Base-by-base conservation (phyloP, 108 stramenopile genomes). In the Bacterosira constricta region DNA sequence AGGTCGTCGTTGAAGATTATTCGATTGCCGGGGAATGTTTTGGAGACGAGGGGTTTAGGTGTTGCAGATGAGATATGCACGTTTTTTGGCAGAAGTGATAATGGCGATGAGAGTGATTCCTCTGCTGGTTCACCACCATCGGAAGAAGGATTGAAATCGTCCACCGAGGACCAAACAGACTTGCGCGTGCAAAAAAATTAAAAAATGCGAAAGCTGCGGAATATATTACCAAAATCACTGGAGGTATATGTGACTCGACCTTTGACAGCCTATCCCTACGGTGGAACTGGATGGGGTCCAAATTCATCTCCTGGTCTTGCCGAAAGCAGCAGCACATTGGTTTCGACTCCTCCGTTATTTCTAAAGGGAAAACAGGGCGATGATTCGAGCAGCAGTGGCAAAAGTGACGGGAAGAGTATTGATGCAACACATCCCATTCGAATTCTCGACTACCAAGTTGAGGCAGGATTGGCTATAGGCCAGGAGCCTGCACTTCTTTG, bases 1-100 rank as follows among this genome's bases (percentile, higher is more conserved):
- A 75, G 72, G 50, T 71, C 75, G 60, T 75, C 73, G 29, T 80
- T 94, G 56, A 81, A 77, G 8, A 81, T 81, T 9, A 77, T 94
- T 15, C 89, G 91, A 67, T 61, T 94, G 8, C 93, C 93, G 1
- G 77, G 81, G 21, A 94, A 94, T 68, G 31, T 94, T 23, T 57
- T 91, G 50, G 93, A 94, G 77, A 82, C 81, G 4, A 58, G 81
- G 54, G 93, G 90, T 41, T 79, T 91, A 67, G 50, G 68, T 4
- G 78, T 89, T 53, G 88, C 89, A 13, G 45, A 68, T 32, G 74
- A 84, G 54, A 79, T 90, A 18, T 37, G 82, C 4, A 25, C 72
- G 2, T 86, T 85, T 41, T 57, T 83, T 34, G 54, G 31, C 12
- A 53, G 15, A 4, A 23, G n/a, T 21, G 17, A 18, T 20, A 52